Evolutionary conservation across 179 eudicot genomes (phyloP), one percentile per base, ranked within the genome.

Genomic region (Sideroxylon spinosum): DNA sequence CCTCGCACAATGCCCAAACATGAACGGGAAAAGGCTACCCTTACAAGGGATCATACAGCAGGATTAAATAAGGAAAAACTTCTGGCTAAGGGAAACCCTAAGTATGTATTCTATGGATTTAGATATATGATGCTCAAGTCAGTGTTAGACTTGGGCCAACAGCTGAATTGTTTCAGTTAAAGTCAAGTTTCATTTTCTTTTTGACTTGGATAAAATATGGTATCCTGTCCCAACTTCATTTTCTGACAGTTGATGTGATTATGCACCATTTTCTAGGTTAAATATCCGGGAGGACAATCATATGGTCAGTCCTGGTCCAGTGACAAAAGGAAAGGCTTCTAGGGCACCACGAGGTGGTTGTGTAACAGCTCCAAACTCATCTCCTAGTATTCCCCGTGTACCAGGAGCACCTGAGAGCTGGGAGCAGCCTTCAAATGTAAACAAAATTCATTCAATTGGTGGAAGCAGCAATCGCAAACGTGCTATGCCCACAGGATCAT

Each of bases 381-480:
- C 91, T 84, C 80, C 92, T 76, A 92, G 83, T 75, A 80, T 85
- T 80, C 81, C 93, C 57, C 91, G 88, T 77, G 64, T 85, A 55
- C 75, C 91, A 77, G 87, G 79, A 57, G 73, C 90, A 65, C 79
- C 89, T 68, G 97, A 94, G 84, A 91, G 89, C 78, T 86, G 95
- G 90, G 93, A 92, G 79, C 89, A 82, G 75, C 84, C 90, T 37
- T 81, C 79, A 26, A 83, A 71, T 83, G 85, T 80, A n/a, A 87
- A 76, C 78, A 92, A 89, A 80, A 86, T 76, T 9, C 87, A 86
- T 76, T 76, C 98, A 28, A 60, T 85, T 81, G 89, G 85, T 64
- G 93, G 90, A 49, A 76, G 82, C 32, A 90, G 86, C 83, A 90
- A 84, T 82, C 94, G 93, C 69, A 95, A 93, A 84, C 97, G 98